These are phyloP conservation scores for Diaporthe citriasiana DNA, from an alignment of 2,329 filamentous ascomycete genomes.

Conservation along the genomic window DNA sequence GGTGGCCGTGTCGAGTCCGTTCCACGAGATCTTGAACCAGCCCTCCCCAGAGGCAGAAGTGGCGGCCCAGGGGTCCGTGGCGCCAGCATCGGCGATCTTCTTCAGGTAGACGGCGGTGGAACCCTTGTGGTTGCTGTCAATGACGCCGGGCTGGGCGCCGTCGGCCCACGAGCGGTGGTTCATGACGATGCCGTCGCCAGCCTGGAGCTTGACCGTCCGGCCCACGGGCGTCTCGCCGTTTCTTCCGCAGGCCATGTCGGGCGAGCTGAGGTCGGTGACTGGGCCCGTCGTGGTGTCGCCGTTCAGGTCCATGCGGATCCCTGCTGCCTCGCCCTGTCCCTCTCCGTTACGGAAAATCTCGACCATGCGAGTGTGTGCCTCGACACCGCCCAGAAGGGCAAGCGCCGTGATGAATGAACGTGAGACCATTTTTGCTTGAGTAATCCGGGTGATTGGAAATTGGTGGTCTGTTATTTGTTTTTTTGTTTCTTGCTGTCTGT, in stretches of 20 bases:
- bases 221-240: constrained; percentile 11
- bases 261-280: not conserved
- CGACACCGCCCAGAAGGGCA: constrained; percentile 20
- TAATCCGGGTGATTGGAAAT: not conserved
- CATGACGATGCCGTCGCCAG: constrained; percentile 31
- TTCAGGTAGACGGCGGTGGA: constrained; percentile 31
- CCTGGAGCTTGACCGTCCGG: constrained; percentile 14
- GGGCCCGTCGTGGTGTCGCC: constrained; percentile 13
- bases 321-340: constrained; percentile 22
- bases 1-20: constrained; percentile 14
- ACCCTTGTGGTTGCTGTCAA: constrained; percentile 30
- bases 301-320: constrained; percentile 22
- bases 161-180: constrained; percentile 25
- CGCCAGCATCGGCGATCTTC: constrained; percentile 10
- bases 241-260: constrained; percentile 25
- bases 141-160: constrained; percentile 30
- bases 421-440: constrained; percentile 30
- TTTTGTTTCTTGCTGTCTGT: not conserved
- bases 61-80: constrained; percentile 14
- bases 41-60: not conserved
- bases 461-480: not conserved
- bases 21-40: constrained; percentile 35
- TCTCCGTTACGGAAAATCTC: constrained; percentile 32
- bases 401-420: constrained; percentile 30
- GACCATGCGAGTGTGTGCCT: constrained; percentile 33